Base-by-base conservation (phyloP, 1,284 basidiomycete genomes). In the Phellopilus nigrolimitatus region DNA sequence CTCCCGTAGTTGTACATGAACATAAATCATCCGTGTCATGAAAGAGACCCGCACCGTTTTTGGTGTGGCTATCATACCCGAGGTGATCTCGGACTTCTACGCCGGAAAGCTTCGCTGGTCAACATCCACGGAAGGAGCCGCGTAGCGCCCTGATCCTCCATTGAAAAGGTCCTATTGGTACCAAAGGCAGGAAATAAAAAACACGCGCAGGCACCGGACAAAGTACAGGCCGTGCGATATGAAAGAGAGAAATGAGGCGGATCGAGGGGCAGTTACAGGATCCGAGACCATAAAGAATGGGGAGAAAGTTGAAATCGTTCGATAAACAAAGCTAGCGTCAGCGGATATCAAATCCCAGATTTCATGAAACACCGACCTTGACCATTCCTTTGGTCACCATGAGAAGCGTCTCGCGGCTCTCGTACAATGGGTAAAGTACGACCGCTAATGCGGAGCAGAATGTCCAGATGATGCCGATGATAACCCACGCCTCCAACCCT, bases 351-450 rank as follows among this genome's bases (percentile, higher is more conserved):
- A 28, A 41, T 43, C 3, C 19, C 25, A 42, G 7, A 9, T 7
- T 36, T 39, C 5, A 22, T n/a, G 28, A 21, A 33, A 36, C 15
- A 57, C 66, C 22, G 42, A 76, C 86, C 76, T 82, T 87, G 53
- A 80, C 59, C 37, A 91, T 71, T 3, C 90, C 89, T 42, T 64
- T 66, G 10, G 60, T 38, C 47, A 94, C 88, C 61, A 78, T 67
- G 3, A 27, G 41, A 25, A 95, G 62, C 1, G 86, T 88, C 3
- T 62, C 69, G 40, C 89, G 72, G 55, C 88, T 91, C 72, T 97
- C 93, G 68, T 75, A 93, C 2, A 93, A 67, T 15, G 92, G 92
- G 62, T 88, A 88, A n/a, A 94, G 42, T 9, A 93, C 88, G 22
- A 93, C 88, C 13, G 80, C 73, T 57, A 84, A 75, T 13, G 84